phyloP scores from a whole-genome alignment of 768 basidiomycete species.

The Strobilomyces echinocephalus region DNA sequence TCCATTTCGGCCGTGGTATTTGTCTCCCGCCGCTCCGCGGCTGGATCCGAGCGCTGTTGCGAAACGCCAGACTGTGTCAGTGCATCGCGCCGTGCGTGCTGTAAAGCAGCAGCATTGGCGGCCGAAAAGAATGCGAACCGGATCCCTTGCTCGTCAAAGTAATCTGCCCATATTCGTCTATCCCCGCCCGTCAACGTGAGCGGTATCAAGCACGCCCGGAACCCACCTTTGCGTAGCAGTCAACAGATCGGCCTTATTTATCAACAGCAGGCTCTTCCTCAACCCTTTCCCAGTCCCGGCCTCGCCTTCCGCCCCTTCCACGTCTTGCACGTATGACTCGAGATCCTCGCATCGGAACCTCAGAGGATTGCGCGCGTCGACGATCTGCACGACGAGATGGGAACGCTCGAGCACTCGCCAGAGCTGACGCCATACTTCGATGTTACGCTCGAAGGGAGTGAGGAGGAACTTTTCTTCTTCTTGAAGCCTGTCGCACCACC shows the following conservation, averaged over 20 bases:
- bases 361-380: conserved; percentile 93
- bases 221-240: conserved; percentile 78
- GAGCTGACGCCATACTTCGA: conserved; percentile 97
- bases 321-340: conserved; percentile 77
- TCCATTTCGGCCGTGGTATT: conserved; percentile 11
- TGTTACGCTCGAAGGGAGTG: conserved; percentile 94
- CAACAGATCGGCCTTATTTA: conserved; percentile 94
- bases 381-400: conserved; percentile 91
- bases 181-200: conserved; percentile 28
- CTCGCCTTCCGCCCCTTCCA: conserved; percentile 80
- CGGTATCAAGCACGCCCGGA: background rate
- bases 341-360: conserved; percentile 91
- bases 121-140: conserved; percentile 93
- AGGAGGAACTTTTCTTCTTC: conserved; percentile 84
- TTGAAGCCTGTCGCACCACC: conserved; percentile 55
- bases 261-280: conserved; percentile 73
- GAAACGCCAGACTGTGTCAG: conserved; percentile 15
- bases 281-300: conserved; percentile 68
- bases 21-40: background rate
- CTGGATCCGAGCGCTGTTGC: conserved; percentile 1
- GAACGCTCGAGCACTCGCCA: conserved; percentile 97
- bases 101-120: conserved; percentile 77
- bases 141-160: conserved; percentile 72
- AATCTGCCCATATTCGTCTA: conserved; percentile 87
- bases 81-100: conserved; percentile 63